These are phyloP conservation scores for Alternaria arborescens DNA, from an alignment of 2,329 filamentous ascomycete species.

Conservation along the genomic window DNA sequence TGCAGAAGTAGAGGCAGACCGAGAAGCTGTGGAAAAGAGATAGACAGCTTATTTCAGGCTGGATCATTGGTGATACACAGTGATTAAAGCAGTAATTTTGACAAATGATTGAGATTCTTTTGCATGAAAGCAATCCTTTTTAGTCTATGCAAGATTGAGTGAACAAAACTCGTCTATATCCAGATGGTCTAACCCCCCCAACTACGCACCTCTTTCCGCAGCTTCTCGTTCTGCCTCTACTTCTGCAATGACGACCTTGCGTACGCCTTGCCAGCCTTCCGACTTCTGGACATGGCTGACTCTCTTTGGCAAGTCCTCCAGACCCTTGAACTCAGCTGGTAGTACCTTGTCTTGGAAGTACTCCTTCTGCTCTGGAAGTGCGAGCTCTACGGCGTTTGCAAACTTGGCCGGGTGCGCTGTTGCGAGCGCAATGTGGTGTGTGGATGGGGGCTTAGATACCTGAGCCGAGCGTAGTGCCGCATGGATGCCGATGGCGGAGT, in stretches of 20 bases:
- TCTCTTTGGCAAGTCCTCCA: conserved; percentile 78
- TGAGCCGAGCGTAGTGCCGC: conserved; percentile 75
- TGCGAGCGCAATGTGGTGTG: conserved; percentile 81
- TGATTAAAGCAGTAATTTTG: not conserved
- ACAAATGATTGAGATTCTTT: not conserved
- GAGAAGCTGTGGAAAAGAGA: conserved; percentile 60
- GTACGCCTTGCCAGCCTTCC: conserved; percentile 75
- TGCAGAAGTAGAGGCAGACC: conserved; percentile 69
- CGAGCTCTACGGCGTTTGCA: conserved; percentile 80
- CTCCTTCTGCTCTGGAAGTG: conserved; percentile 73
- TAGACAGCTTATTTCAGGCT: conserved; percentile 57
- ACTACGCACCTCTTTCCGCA: conserved; percentile 35
- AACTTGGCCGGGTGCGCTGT: conserved; percentile 98
- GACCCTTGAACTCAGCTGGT: conserved; percentile 80
- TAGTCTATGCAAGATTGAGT: conserved; percentile 5
- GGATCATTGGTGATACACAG: no score
- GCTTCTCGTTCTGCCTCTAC: conserved; percentile 62
- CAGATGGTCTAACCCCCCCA: not conserved
- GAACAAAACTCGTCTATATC: not conserved
- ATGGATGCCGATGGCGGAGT: conserved; percentile 86
- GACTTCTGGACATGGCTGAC: conserved; percentile 72
- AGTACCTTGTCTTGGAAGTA: conserved; percentile 83
- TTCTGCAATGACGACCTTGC: conserved; percentile 77
- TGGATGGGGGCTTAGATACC: conserved; percentile 58
- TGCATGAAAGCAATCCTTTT: not conserved